Base-by-base conservation (phyloP, 2,329 filamentous ascomycete species). In the Fusarium longipes region DNA sequence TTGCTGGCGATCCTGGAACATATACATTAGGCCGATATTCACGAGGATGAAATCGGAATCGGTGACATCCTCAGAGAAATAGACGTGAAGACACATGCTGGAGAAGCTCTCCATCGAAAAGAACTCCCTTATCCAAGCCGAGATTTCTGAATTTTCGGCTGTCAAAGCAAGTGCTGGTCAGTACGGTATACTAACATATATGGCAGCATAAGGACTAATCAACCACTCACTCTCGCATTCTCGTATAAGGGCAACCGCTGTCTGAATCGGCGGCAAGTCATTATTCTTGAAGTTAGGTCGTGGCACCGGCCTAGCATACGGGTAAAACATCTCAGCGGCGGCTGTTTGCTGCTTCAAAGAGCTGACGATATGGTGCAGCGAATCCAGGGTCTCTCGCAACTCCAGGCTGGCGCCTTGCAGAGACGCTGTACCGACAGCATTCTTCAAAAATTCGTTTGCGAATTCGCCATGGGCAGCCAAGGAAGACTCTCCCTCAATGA, bases 401-500 rank as follows among this genome's bases (percentile, higher is more conserved):
- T 79, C 75, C 1, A 77, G 70, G 9, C 74, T 70, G 0, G 74
- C 68, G 8, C 69, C 73, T 24, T 72, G 70, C 1, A 75, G 50
- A 11, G 74, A 67, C n/a, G 63, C 72, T 24, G 73, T 71, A 12
- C 69, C 72, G 17, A 78, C 77, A 6, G 76, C 77, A 53, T 81
- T 77, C 22, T 78, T 75, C 4, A 82, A 70, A 40, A 84, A 81
- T 47, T 83, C 79, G 22, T 79, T 82, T 32, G 82, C 82, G 63
- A 84, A 83, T 14, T 77, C 78, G 2, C 81, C 81, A 55, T 83
- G 82, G 3, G 82, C 82, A 8, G 81, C 77, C 24, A 83, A 64
- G 2, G 81, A 83, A 4, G 81, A 82, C 59, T 81, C 79, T 9
- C 81, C 82, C 43, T 83, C 81, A 10, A 83, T 72, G 5, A 78